Evolutionary conservation across 2,329 filamentous ascomycete species (phyloP).

Genomic region (Xylogone sp.): DNA sequence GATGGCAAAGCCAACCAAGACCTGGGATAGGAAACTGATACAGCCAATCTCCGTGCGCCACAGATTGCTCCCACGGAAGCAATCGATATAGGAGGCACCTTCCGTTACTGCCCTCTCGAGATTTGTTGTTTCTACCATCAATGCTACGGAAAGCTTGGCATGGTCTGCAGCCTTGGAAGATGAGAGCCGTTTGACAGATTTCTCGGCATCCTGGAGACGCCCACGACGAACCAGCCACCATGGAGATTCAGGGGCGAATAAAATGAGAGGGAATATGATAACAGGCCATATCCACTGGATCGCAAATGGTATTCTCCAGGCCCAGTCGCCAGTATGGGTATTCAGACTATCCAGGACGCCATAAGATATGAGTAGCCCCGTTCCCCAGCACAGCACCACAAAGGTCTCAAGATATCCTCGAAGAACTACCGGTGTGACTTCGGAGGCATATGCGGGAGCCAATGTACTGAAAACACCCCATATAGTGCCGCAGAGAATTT

Average conservation of each 20-base stretch:
- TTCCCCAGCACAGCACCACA: slow-evolving; percentile 46
- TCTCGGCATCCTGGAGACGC: slow-evolving; percentile 37
- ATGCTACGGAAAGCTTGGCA: slow-evolving; percentile 39
- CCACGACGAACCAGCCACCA: slow-evolving; percentile 44
- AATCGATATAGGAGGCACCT: slow-evolving; percentile 42
- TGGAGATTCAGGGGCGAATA: slow-evolving; percentile 41
- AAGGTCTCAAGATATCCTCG: slow-evolving; percentile 47
- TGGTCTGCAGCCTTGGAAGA: slow-evolving; percentile 20
- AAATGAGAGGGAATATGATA: slow-evolving; percentile 37
- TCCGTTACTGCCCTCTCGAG: slow-evolving; percentile 40
- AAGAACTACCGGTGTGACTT: slow-evolving; percentile 47
- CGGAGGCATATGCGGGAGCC: slow-evolving; percentile 28
- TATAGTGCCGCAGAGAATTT: slow-evolving; percentile 43
- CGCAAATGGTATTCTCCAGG: slow-evolving; percentile 42
- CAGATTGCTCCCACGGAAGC: slow-evolving; percentile 40
- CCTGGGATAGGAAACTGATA: slow-evolving; percentile 57
- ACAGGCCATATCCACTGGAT: slow-evolving; percentile 46
- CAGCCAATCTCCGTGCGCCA: slow-evolving; percentile 46
- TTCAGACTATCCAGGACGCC: slow-evolving; percentile 41
- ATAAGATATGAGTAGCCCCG: slow-evolving; percentile 41
- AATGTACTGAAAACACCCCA: slow-evolving; percentile 45
- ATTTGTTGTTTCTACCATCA: slow-evolving; percentile 52
- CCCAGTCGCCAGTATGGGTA: slow-evolving; percentile 37
- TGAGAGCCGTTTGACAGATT: slow-evolving; percentile 32
- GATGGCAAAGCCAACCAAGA: slow-evolving; percentile 58